A percentile compares a stretch with the other conserved stretches of the same genome.
These are phyloP conservation scores for Irpex sp. DNA, from an alignment of 1,284 basidiomycete species.

Conservation along the genomic window DNA sequence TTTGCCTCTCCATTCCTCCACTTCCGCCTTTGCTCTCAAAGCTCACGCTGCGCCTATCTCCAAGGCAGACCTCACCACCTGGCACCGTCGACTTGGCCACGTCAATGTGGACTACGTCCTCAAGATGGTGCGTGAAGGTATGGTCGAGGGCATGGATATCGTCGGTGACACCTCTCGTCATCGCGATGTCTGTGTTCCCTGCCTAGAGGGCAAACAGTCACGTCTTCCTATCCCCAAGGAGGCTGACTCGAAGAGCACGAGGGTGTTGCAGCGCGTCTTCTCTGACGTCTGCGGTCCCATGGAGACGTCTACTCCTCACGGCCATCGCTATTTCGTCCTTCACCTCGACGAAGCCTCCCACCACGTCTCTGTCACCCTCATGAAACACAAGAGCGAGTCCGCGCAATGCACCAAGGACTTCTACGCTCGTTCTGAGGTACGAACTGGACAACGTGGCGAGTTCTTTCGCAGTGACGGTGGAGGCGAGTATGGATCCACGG, in stretches of 20 bases:
- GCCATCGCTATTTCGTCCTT: conserved; percentile 11
- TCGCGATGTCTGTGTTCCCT: conserved; percentile 11
- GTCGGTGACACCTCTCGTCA: background rate
- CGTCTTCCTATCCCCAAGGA: conserved; percentile 11
- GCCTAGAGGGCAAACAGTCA: conserved; percentile 15
- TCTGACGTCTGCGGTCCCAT: conserved; percentile 24
- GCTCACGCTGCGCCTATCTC: conserved; percentile 3
- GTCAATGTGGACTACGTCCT: conserved; percentile 13
- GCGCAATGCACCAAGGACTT: background rate
- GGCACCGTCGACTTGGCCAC: conserved; percentile 27
- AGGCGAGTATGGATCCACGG: conserved; percentile 12
- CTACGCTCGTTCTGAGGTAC: conserved; percentile 13
- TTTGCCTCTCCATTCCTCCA: background rate
- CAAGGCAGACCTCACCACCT: conserved; percentile 15
- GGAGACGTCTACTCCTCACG: conserved; percentile 3
- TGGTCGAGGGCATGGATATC: conserved; percentile 16
- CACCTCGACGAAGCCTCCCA: conserved; percentile 12
- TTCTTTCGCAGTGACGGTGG: conserved; percentile 6
- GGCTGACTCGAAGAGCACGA: conserved; percentile 1
- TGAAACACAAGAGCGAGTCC: conserved; percentile 14
- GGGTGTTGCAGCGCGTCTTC: conserved; percentile 18
- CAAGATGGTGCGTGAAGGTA: conserved; percentile 9
- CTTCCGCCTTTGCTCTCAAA: background rate
- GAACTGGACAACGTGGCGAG: conserved; percentile 38
- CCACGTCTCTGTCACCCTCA: conserved; percentile 6